These are phyloP conservation scores for Colletotrichum nymphaeae DNA, from an alignment of 2,329 filamentous ascomycete genomes.

Conservation along the genomic window DNA sequence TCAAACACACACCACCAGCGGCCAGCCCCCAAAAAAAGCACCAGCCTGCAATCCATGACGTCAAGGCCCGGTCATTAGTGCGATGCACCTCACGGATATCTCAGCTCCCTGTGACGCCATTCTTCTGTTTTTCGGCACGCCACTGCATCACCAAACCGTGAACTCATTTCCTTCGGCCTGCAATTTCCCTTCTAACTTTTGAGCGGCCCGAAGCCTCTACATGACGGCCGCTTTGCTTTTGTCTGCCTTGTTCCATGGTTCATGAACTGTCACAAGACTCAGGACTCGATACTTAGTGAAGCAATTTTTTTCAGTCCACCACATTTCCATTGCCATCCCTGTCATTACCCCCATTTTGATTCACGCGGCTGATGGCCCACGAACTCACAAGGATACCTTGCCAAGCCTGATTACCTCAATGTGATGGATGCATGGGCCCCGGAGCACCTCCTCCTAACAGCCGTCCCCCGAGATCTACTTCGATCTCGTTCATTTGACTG, in stretches of 20 bases:
- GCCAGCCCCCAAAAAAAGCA: not conserved
- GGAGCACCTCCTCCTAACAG: not conserved
- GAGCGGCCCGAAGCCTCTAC: not conserved
- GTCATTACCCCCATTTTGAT: not conserved
- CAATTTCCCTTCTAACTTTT: conserved; percentile 3
- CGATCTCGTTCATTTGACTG: not conserved
- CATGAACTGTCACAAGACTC: not conserved
- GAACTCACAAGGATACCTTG: not conserved
- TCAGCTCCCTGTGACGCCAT: conserved; percentile 32
- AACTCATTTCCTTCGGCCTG: not conserved
- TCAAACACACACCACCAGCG: not conserved
- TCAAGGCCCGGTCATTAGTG: conserved; percentile 22
- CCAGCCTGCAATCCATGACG: conserved; percentile 31
- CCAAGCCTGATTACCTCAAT: not conserved
- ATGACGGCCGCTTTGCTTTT: not conserved
- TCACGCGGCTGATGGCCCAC: not conserved
- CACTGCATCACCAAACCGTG: conserved; percentile 30
- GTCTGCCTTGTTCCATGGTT: not conserved
- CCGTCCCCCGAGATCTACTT: not conserved
- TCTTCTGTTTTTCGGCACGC: conserved; percentile 19
- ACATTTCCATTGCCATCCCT: not conserved
- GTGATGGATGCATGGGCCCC: not conserved
- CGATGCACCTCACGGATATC: conserved; percentile 16
- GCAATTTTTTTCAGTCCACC: not conserved
- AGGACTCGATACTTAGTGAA: not conserved